phyloP scores from a whole-genome alignment of 2,329 filamentous ascomycete species.

The Aspergillus novofumigatus region DNA sequence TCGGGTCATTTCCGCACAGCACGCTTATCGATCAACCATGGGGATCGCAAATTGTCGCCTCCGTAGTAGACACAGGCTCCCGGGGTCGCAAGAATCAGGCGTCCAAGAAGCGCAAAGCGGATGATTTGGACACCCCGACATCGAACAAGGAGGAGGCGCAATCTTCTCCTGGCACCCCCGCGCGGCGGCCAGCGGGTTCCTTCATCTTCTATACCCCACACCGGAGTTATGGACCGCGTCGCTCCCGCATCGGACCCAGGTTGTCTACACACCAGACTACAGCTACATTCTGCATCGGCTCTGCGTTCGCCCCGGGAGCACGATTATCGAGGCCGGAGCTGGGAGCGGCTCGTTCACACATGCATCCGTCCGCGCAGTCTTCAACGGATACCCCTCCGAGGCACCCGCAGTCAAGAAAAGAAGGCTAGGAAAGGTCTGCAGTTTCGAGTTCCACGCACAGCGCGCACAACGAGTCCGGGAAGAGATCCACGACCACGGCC shows the following conservation, averaged over 20 bases:
- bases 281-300: slow-evolving; percentile 50
- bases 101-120: slow-evolving; percentile 49
- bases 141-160: slow-evolving; percentile 22
- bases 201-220: slow-evolving; percentile 47
- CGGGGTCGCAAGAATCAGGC: slow-evolving; percentile 65
- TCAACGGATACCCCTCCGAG: slow-evolving; percentile 39
- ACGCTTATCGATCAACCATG: slow-evolving; percentile 75
- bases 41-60: slow-evolving; percentile 89
- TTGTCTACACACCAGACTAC: slow-evolving; percentile 52
- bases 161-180: slow-evolving; percentile 25
- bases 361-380: slow-evolving; percentile 47
- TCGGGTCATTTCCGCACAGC: slow-evolving; percentile 82
- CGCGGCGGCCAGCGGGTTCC: slow-evolving; percentile 44
- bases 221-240: slow-evolving; percentile 49
- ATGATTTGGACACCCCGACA: slow-evolving; percentile 35
- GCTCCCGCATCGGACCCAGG: slow-evolving; percentile 50
- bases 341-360: slow-evolving; percentile 52
- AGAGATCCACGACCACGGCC: slow-evolving; percentile 43
- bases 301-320: slow-evolving; percentile 43
- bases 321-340: slow-evolving; percentile 49
- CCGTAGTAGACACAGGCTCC: slow-evolving; percentile 86
- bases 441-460: slow-evolving; percentile 48
- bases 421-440: slow-evolving; percentile 44
- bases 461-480: slow-evolving; percentile 39
- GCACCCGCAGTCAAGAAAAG: slow-evolving; percentile 16